phyloP scores from a whole-genome alignment of 805 yeast species.

The Soucietia sequanensis region DNA sequence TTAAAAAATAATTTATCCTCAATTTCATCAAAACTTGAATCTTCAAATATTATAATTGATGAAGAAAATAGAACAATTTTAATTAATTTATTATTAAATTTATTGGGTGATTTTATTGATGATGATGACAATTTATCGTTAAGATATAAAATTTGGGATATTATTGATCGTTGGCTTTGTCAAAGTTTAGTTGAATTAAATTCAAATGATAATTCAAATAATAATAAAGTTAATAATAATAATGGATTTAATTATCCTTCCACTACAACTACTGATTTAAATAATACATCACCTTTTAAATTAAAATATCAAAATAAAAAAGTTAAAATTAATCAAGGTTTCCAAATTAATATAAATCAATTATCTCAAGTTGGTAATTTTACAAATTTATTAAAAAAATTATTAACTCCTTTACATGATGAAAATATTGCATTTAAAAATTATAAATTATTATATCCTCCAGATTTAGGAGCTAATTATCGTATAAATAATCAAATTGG shows the following conservation, averaged over 20 bases:
- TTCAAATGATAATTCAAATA: background rate
- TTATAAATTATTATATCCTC: conserved; percentile 55
- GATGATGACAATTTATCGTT: conserved; percentile 25
- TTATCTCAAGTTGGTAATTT: conserved; percentile 59
- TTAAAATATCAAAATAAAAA: conserved; percentile 3
- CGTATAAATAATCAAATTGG: conserved; percentile 54
- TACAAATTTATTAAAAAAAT: conserved; percentile 46
- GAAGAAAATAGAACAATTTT: conserved; percentile 37
- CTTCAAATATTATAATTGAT: conserved; percentile 23
- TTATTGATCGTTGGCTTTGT: conserved; percentile 69
- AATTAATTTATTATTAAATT: conserved; percentile 44
- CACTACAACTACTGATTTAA: conserved; percentile 14
- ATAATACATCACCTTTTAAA: conserved; percentile 1
- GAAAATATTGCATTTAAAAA: conserved; percentile 24
- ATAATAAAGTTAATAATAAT: conserved; percentile 8
- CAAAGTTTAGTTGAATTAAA: conserved; percentile 16
- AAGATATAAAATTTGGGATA: conserved; percentile 60
- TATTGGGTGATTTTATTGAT: conserved; percentile 52
- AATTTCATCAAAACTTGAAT: conserved; percentile 8
- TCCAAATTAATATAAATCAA: conserved; percentile 44
- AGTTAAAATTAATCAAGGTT: conserved; percentile 23
- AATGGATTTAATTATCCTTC: conserved; percentile 13
- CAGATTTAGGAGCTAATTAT: conserved; percentile 57
- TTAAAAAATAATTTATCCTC: conserved; percentile 8
- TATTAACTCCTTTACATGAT: conserved; percentile 29